Conservation (phyloP, 495 filamentous ascomycete genomes). For the Aspergillus baeticus region DNA sequence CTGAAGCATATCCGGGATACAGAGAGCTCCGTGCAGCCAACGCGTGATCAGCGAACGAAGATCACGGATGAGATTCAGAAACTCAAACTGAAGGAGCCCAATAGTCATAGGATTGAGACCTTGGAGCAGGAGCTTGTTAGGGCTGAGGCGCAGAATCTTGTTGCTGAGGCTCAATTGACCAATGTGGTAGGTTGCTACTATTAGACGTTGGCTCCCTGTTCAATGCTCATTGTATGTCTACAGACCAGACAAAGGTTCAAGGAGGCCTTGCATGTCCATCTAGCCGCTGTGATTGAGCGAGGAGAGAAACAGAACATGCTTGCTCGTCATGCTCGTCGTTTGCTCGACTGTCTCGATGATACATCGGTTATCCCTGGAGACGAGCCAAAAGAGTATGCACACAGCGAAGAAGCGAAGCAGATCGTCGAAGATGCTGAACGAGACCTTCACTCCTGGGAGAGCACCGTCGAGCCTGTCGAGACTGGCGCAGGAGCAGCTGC, state of each 20-base stretch:
- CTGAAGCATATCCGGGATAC: slow-evolving; percentile 92
- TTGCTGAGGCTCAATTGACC: slow-evolving; percentile 94
- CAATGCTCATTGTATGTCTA: not conserved
- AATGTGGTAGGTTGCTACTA: slow-evolving; percentile 65
- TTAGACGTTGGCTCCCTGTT: not conserved
- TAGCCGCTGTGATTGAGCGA: slow-evolving; percentile 85
- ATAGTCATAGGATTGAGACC: slow-evolving; percentile 68
- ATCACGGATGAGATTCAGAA: slow-evolving; percentile 86
- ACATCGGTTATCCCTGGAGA: slow-evolving; percentile 88
- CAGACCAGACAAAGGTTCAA: slow-evolving; percentile 91
- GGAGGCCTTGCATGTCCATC: slow-evolving; percentile 85
- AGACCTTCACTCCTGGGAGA: slow-evolving; percentile 73
- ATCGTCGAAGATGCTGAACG: slow-evolving; percentile 92
- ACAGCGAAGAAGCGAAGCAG: slow-evolving; percentile 65
- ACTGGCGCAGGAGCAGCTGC: slow-evolving; percentile 10
- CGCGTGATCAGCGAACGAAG: slow-evolving; percentile 78
- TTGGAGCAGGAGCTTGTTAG: slow-evolving; percentile 95
- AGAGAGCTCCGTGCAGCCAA: slow-evolving; percentile 89
- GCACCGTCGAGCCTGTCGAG: slow-evolving; percentile 54
- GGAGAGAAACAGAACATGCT: slow-evolving; percentile 95
- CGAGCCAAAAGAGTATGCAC: slow-evolving; percentile 60
- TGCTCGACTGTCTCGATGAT: slow-evolving; percentile 89
- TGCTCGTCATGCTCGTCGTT: slow-evolving; percentile 79
- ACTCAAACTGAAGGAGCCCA: slow-evolving; percentile 85
- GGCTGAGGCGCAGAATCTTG: slow-evolving; percentile 90